Conservation (phyloP, 2,329 filamentous ascomycete species). For the Alternaria sp. region DNA sequence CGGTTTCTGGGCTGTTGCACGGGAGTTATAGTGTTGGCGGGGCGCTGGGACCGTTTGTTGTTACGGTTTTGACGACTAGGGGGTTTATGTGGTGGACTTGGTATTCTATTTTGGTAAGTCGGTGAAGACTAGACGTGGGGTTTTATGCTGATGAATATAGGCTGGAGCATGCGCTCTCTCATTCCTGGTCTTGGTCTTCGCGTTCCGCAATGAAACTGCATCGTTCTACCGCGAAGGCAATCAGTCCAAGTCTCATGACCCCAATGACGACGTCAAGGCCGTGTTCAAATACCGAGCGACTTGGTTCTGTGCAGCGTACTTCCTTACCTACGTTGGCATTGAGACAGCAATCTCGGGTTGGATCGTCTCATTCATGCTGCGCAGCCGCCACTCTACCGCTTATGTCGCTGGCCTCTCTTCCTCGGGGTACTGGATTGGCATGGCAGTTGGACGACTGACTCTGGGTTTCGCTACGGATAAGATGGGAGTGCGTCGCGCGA, state of each 20-base stretch:
- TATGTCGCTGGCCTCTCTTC: conserved; percentile 51
- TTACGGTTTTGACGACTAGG: conserved; percentile 36
- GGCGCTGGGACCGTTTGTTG: conserved; percentile 48
- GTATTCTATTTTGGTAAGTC: conserved; percentile 49
- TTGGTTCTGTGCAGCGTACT: conserved; percentile 54
- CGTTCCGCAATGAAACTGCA: conserved; percentile 50
- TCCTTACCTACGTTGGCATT: conserved; percentile 55
- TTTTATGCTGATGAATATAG: neutral
- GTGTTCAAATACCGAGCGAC: conserved; percentile 46
- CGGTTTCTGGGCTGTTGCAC: conserved; percentile 51
- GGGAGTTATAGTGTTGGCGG: conserved; percentile 51
- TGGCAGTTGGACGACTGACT: conserved; percentile 49
- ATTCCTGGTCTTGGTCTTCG: conserved; percentile 37
- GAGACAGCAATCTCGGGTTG: conserved; percentile 56
- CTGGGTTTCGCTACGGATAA: conserved; percentile 38
- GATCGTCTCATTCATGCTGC: conserved; percentile 56
- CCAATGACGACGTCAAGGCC: conserved; percentile 12
- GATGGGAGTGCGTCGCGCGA: conserved; percentile 36
- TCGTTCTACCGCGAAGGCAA: conserved; percentile 39
- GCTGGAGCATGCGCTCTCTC: conserved; percentile 19
- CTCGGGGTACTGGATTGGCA: conserved; percentile 55
- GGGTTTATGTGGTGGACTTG: conserved; percentile 48
- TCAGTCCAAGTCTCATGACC: conserved; percentile 7
- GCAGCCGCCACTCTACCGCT: conserved; percentile 46
- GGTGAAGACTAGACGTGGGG: too few relatives aligned